These are phyloP conservation scores for Ophiocordyceps australis DNA, from an alignment of 2,329 filamentous ascomycete species.

Conservation along the genomic window DNA sequence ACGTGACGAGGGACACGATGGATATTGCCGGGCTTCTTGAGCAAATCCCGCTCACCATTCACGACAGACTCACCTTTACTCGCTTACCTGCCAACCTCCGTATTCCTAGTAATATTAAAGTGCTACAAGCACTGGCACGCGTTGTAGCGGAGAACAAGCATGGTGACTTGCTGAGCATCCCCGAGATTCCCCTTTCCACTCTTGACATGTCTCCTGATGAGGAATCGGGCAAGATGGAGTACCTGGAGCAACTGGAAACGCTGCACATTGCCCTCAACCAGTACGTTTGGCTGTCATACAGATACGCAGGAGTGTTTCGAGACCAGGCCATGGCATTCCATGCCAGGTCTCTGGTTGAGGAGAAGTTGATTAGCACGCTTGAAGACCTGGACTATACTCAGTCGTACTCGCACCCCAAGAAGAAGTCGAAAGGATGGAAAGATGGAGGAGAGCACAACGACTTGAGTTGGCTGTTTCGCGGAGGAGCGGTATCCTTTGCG, in stretches of 20 bases:
- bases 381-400: conserved; percentile 31
- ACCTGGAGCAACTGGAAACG: conserved; percentile 52
- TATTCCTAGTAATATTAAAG: conserved; percentile 22
- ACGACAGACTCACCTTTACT: conserved; percentile 61
- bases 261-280: conserved; percentile 70
- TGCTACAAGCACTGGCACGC: conserved; percentile 46
- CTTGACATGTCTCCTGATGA: conserved; percentile 43
- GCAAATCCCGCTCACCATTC: conserved; percentile 45
- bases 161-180: conserved; percentile 55
- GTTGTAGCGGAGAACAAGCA: conserved; percentile 50
- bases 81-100: conserved; percentile 47
- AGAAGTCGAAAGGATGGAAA: too few relatives aligned
- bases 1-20: conserved; percentile 37
- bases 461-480: too few relatives aligned
- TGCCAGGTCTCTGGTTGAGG: conserved; percentile 60
- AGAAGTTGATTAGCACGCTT: conserved; percentile 37
- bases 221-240: conserved; percentile 23
- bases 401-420: conserved; percentile 10
- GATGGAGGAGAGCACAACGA: too few relatives aligned
- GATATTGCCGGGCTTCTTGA: conserved; percentile 60
- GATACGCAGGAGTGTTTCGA: conserved; percentile 64
- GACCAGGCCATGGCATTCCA: conserved; percentile 62
- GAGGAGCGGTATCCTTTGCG: too few relatives aligned
- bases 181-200: conserved; percentile 51
- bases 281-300: conserved; percentile 88